A percentile compares a stretch with the other conserved stretches of the same genome.
Evolutionary conservation across 768 basidiomycete species (phyloP).

Genomic region (Suillus luteus): DNA sequence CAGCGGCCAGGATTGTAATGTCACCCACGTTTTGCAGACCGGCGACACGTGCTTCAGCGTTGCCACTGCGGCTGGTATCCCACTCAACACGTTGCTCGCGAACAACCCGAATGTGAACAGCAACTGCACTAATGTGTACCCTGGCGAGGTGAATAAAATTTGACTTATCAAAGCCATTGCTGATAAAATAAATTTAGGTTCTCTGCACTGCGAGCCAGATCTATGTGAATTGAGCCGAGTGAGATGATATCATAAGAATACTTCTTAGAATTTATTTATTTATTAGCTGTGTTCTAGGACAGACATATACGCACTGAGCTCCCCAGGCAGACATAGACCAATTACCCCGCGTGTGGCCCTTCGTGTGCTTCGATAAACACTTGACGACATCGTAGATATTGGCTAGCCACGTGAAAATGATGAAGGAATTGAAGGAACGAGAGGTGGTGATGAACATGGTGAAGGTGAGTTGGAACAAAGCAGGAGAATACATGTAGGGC

Average conservation of each 20-base stretch:
- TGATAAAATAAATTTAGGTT: slow-evolving; percentile 13
- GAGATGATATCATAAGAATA: neutral
- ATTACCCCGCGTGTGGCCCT: slow-evolving; percentile 46
- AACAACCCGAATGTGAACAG: slow-evolving; percentile 69
- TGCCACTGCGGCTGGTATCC: slow-evolving; percentile 41
- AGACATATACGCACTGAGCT: slow-evolving; percentile 10
- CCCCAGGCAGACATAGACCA: slow-evolving; percentile 18
- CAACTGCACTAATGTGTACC: slow-evolving; percentile 55
- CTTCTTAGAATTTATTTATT: neutral
- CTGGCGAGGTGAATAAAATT: slow-evolving; percentile 49
- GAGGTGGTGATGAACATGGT: neutral
- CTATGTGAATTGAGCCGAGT: too few relatives aligned
- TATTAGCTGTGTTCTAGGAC: neutral
- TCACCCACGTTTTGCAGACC: slow-evolving; percentile 8
- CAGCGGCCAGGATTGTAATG: slow-evolving; percentile 54
- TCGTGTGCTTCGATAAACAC: slow-evolving; percentile 48
- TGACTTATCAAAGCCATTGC: neutral
- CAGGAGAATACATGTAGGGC: neutral
- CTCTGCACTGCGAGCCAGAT: slow-evolving; percentile 26
- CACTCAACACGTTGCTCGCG: slow-evolving; percentile 45
- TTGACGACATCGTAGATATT: slow-evolving; percentile 56
- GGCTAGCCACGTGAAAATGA: neutral
- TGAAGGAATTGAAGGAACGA: neutral
- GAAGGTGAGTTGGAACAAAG: neutral
- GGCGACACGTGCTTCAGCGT: slow-evolving; percentile 58